Evolutionary conservation across 129 eudicot genomes (phyloP).

Genomic region (Heracleum sosnowskyi): DNA sequence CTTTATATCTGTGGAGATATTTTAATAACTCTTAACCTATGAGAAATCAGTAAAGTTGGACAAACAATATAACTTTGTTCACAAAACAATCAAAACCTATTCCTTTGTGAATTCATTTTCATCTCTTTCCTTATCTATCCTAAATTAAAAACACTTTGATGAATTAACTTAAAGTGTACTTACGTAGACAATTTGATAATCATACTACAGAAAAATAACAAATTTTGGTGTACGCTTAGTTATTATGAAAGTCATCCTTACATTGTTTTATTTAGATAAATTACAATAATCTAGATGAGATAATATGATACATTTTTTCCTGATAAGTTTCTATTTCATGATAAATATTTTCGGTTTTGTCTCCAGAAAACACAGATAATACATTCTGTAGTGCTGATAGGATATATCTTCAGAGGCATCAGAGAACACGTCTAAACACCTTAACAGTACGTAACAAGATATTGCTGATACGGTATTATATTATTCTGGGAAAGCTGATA

Average conservation of each 20-base stretch:
- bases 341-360: neutral
- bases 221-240: neutral
- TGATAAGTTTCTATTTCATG: neutral
- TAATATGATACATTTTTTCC: neutral
- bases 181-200: neutral
- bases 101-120: neutral
- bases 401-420: neutral
- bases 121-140: neutral
- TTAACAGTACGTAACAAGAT: neutral
- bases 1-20: neutral
- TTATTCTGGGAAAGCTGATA: too few relatives aligned
- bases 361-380: neutral
- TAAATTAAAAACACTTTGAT: neutral
- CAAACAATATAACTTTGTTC: neutral
- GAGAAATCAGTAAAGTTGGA: neutral
- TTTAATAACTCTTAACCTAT: neutral
- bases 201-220: neutral
- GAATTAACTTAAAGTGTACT: neutral
- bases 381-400: neutral
- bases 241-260: neutral
- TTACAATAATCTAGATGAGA: neutral
- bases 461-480: neutral
- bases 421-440: neutral
- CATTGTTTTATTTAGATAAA: neutral
- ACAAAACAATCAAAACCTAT: neutral